phyloP scores from a whole-genome alignment of 352 stramenopile genomes.

The Globisporangium okanoganense region DNA sequence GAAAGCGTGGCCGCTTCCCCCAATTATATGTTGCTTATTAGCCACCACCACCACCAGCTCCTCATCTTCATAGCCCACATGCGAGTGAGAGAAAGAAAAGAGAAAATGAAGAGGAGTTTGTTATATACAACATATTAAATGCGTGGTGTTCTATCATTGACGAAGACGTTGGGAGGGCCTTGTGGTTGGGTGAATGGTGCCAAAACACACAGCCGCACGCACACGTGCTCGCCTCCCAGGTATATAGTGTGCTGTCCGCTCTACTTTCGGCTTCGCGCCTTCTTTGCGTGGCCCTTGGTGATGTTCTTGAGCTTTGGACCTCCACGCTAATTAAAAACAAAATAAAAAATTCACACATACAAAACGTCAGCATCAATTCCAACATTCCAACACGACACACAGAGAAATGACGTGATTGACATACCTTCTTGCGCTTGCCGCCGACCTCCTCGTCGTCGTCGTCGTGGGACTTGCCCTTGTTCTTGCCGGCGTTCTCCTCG shows the following conservation, averaged over 20 bases:
- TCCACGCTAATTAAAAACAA: conserved; percentile 12
- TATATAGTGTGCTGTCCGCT: conserved; percentile 4
- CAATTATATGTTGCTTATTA: background rate
- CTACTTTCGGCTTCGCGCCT: conserved; percentile 52
- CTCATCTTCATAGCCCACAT: background rate
- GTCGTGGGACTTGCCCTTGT: conserved; percentile 50
- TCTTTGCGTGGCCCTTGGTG: conserved; percentile 68
- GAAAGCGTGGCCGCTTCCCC: too few species aligned
- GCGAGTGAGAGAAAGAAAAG: background rate
- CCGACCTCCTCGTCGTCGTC: conserved; percentile 52
- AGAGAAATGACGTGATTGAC: background rate
- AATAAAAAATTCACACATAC: background rate
- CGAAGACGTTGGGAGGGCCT: background rate
- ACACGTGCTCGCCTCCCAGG: conserved; percentile 3
- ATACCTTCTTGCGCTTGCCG: conserved; percentile 58
- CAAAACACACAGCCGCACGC: background rate
- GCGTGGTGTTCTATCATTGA: conserved; percentile 15
- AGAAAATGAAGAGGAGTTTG: conserved; percentile 6
- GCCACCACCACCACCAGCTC: background rate
- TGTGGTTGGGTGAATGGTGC: background rate
- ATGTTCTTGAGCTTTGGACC: conserved; percentile 66
- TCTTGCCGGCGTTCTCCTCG: conserved; percentile 78
- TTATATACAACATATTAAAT: conserved; percentile 18
- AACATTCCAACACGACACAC: background rate
- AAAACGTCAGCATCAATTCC: conserved; percentile 1